Conservation (phyloP, 1,139 yeast genomes). For the Taiozyma sp. region DNA sequence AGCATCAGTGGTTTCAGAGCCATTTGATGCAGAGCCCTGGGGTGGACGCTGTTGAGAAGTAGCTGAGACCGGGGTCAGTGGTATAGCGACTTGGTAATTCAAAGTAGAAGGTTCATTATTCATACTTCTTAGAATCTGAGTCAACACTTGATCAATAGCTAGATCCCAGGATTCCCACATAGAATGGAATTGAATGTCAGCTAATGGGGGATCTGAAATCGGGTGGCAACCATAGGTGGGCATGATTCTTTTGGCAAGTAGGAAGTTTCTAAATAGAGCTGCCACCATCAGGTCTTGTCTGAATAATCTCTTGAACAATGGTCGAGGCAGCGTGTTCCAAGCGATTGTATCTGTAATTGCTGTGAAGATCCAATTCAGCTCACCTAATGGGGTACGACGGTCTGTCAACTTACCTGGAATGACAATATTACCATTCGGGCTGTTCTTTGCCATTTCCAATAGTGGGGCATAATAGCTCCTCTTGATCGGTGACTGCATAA, state of each 20-base stretch:
- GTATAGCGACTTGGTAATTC: conserved; percentile 13
- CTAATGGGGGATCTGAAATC: conserved; percentile 88
- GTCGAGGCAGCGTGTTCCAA: conserved; percentile 89
- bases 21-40: neutral
- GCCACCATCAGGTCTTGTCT: conserved; percentile 97
- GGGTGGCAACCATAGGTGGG: conserved; percentile 94
- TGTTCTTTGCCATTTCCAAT: conserved; percentile 34
- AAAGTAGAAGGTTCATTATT: conserved; percentile 27
- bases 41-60: conserved; percentile 2
- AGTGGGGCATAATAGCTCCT: conserved; percentile 56
- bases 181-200: conserved; percentile 79
- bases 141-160: conserved; percentile 90
- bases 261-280: conserved; percentile 86
- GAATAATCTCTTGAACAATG: conserved; percentile 82
- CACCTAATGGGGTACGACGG: conserved; percentile 93
- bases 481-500: conserved; percentile 74
- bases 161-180: conserved; percentile 99
- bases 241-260: conserved; percentile 91
- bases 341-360: conserved; percentile 98
- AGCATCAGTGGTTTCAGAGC: neutral
- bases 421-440: conserved; percentile 52
- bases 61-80: conserved; percentile 12
- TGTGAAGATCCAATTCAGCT: conserved; percentile 94
- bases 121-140: conserved; percentile 48
- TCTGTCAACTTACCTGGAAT: conserved; percentile 92